A percentile compares a stretch with the other conserved stretches of the same genome.
phyloP scores from a whole-genome alignment of 2,329 filamentous ascomycete genomes.

The Ophiognomonia clavigignenti-juglandacearum region DNA sequence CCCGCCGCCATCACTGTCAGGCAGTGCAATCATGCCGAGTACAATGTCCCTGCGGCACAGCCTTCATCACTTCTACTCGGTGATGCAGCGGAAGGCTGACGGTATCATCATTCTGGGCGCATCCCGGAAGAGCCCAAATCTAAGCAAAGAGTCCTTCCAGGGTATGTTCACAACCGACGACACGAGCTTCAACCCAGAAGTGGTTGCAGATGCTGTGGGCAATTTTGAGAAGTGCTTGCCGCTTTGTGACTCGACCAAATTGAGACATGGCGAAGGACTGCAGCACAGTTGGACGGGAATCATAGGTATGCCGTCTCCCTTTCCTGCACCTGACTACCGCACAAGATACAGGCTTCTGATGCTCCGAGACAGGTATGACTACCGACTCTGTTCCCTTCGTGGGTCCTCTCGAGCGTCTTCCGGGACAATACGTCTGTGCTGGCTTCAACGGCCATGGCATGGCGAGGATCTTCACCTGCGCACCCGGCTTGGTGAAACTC shows the following conservation, averaged over 20 bases:
- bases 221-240: constrained; percentile 32
- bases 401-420: constrained; percentile 32
- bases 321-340: neutral
- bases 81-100: constrained; percentile 39
- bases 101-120: constrained; percentile 39
- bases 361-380: neutral
- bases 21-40: constrained; percentile 25
- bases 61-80: constrained; percentile 42
- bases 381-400: constrained; percentile 41
- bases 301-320: constrained; percentile 24
- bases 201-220: constrained; percentile 30
- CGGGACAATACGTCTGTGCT: constrained; percentile 44
- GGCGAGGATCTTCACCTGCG: constrained; percentile 41
- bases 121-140: constrained; percentile 34
- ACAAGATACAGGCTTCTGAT: neutral
- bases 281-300: constrained; percentile 43
- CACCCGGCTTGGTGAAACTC: constrained; percentile 37
- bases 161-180: constrained; percentile 33
- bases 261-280: constrained; percentile 35
- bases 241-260: constrained; percentile 15
- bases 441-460: constrained; percentile 44
- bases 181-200: constrained; percentile 32
- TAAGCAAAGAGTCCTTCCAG: constrained; percentile 26
- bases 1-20: constrained; percentile 32
- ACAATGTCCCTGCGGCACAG: constrained; percentile 42